These are phyloP conservation scores for Ligustrum vulgare DNA, from an alignment of 257 asterid genomes.

Conservation along the genomic window DNA sequence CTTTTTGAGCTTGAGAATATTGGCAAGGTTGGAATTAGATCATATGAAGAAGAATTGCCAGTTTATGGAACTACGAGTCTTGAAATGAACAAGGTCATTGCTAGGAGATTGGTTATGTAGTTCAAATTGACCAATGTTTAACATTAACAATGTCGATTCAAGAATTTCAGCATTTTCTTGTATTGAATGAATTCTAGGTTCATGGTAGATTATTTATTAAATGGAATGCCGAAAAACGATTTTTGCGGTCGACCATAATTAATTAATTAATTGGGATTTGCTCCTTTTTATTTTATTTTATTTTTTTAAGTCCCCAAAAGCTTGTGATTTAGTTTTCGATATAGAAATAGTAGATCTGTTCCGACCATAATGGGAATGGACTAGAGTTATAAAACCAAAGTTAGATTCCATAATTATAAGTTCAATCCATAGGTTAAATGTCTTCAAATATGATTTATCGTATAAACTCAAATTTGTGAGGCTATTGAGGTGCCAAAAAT, in stretches of 20 bases:
- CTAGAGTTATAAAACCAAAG: no score
- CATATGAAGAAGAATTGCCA: conserved; percentile 62
- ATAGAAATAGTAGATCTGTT: background rate
- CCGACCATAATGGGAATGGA: background rate
- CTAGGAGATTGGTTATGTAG: conserved; percentile 34
- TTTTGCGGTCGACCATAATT: background rate
- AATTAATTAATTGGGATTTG: background rate
- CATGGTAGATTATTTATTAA: background rate
- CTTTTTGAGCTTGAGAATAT: conserved; percentile 79
- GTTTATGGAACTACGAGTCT: conserved; percentile 74
- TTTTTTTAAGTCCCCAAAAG: no score
- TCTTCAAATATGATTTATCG: background rate
- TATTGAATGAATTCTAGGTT: background rate
- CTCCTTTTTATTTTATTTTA: background rate
- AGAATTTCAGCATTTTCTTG: background rate
- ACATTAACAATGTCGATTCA: background rate
- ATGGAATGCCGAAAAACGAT: background rate
- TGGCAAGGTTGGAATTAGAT: conserved; percentile 45
- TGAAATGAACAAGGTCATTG: conserved; percentile 60
- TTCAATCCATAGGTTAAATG: background rate
- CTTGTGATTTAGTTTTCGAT: background rate
- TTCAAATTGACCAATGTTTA: no score
- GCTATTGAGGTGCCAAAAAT: background rate
- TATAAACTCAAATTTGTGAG: no score
- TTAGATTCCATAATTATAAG: no score